Conservation (phyloP, 2,329 filamentous ascomycete genomes). For the Sporothrix inflata region DNA sequence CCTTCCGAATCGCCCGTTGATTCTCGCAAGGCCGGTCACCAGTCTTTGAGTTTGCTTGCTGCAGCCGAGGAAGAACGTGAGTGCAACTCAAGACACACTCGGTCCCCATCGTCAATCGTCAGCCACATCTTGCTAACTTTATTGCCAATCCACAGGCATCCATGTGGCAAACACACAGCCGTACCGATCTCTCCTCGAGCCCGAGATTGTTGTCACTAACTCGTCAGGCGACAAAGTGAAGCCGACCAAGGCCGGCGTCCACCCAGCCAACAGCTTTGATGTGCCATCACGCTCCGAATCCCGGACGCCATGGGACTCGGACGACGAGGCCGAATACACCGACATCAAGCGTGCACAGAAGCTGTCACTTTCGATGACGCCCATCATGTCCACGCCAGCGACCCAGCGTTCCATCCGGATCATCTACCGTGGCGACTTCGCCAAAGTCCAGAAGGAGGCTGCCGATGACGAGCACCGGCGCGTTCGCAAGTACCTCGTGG, state of each 20-base stretch:
- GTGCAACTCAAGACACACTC: conserved; percentile 40
- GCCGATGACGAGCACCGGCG: conserved; percentile 73
- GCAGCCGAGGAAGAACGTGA: conserved; percentile 79
- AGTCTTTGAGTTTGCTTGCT: conserved; percentile 66
- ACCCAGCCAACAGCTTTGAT: conserved; percentile 86
- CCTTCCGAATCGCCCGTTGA: conserved; percentile 40
- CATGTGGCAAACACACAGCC: conserved; percentile 56
- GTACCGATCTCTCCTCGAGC: conserved; percentile 69
- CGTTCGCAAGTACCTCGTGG: conserved; percentile 90
- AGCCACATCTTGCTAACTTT: not conserved
- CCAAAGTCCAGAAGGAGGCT: conserved; percentile 73
- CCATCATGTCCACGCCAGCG: conserved; percentile 74
- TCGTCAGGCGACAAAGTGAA: conserved; percentile 65
- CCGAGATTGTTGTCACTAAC: conserved; percentile 66
- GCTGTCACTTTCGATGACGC: conserved; percentile 77
- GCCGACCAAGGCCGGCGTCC: conserved; percentile 62
- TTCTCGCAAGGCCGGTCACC: conserved; percentile 42
- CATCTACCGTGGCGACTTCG: conserved; percentile 86
- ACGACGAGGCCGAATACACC: conserved; percentile 80
- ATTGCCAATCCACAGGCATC: conserved; percentile 46
- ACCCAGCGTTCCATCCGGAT: conserved; percentile 84
- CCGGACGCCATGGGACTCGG: conserved; percentile 71
- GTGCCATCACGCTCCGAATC: conserved; percentile 59
- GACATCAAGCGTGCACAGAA: conserved; percentile 89
- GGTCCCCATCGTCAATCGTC: not conserved